phyloP scores from a whole-genome alignment of 2,329 filamentous ascomycete species.

The Pseudogymnoascus pannorum region DNA sequence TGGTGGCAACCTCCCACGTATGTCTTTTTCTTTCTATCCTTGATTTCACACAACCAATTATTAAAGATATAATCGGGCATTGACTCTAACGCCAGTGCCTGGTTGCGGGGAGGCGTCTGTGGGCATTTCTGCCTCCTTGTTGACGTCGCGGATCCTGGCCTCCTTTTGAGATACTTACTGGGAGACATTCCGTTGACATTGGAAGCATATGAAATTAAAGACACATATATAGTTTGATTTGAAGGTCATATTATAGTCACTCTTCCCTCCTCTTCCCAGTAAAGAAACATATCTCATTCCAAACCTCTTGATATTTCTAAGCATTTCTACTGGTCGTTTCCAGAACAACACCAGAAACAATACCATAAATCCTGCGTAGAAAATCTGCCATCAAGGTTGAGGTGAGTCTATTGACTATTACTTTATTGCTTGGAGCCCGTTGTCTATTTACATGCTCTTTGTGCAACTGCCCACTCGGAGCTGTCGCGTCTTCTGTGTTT shows the following conservation, averaged over 20 bases:
- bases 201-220: neutral
- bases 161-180: neutral
- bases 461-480: neutral
- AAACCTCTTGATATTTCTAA: neutral
- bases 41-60: neutral
- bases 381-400: neutral
- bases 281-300: neutral
- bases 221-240: neutral
- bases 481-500: neutral
- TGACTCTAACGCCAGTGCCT: neutral
- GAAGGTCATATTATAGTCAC: neutral
- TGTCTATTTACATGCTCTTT: neutral
- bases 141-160: neutral
- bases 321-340: neutral
- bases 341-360: neutral
- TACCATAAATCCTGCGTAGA: neutral
- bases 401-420: neutral
- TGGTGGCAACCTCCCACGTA: neutral
- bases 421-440: neutral
- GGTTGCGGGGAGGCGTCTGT: neutral
- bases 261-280: neutral
- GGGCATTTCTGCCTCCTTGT: neutral
- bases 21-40: neutral
- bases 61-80: neutral
- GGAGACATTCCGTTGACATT: neutral